Base-by-base conservation (phyloP, 805 yeast species). In the Jamesozyma hellenica region DNA sequence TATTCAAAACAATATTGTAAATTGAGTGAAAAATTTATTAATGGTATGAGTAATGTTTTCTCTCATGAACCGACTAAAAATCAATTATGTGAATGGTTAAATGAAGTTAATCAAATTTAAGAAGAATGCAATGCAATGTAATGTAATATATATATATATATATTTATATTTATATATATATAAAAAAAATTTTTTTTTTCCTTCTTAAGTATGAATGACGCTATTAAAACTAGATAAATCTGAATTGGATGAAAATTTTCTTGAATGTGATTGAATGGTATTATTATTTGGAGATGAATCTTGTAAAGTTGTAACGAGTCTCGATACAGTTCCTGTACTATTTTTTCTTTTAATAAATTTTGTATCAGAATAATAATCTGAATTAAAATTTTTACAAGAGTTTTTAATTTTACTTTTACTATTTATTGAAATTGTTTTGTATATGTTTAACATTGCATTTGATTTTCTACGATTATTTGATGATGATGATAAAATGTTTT, bases 1-100 rank as follows among this genome's bases (percentile, higher is more conserved):
- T 64, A 64, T 40, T 71, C 75, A 2, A 66, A 61, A 29, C 71
- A 74, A 14, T 75, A 47, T 50, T 51, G 44, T 11, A 36, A 47
- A 10, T 41, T 66, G 26, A 46, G 54, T 3, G 56, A 53, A 2
- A 42, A 45, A 23, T 62, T 70, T 42, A 56, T 49, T 26, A 53
- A 56, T 27, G 63, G 62, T 5, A 56, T 71, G 35, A 52, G 51
- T 18, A 47, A 51, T 28, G 58, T 56, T 10, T 44, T 64, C 13
- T 46, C 56, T 4, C 67, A 66, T 41, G 51, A 53, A 28, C 53
- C 53, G 28, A 60, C 69, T 0, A 51, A 48, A 38, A 34, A 40
- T 2, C 49, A 50, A 32, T 35, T 68, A 23, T 36, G 40, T 13
- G 41, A 49, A 19, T 68, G 69, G 67, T 41, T 65, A 12, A 49